Evolutionary conservation across 2,329 filamentous ascomycete species (phyloP).

Genomic region (Fusarium sp.): DNA sequence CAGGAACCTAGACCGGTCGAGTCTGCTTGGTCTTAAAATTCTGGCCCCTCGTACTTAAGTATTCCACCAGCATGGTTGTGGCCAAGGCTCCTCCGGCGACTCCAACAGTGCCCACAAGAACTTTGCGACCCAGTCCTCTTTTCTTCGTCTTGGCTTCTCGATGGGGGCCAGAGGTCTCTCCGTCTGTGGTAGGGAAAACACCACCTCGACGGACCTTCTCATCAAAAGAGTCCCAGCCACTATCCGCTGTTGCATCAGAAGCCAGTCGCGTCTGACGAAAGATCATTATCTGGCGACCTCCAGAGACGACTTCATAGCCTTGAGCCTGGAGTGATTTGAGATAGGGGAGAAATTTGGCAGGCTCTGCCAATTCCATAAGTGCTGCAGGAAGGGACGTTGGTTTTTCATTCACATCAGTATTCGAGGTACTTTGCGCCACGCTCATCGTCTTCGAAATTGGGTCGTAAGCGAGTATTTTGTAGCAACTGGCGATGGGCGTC

Average conservation of each 20-base stretch:
- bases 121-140: conserved; percentile 58
- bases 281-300: conserved; percentile 70
- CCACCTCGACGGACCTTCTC: conserved; percentile 63
- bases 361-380: conserved; percentile 69
- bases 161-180: conserved; percentile 41
- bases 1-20: background rate
- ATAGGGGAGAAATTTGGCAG: conserved; percentile 73
- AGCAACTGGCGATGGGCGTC: conserved; percentile 47
- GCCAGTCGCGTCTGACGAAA: conserved; percentile 67
- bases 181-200: conserved; percentile 72
- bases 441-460: conserved; percentile 66
- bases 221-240: conserved; percentile 68
- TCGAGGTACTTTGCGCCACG: conserved; percentile 69
- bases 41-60: conserved; percentile 61
- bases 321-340: conserved; percentile 68
- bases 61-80: conserved; percentile 68
- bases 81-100: conserved; percentile 68
- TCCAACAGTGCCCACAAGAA: conserved; percentile 65
- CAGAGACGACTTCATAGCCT: conserved; percentile 75
- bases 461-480: conserved; percentile 76
- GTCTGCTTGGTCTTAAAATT: conserved; percentile 41
- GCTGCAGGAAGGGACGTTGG: conserved; percentile 69
- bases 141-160: conserved; percentile 49
- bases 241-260: background rate
- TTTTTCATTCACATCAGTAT: conserved; percentile 59